phyloP scores from a whole-genome alignment of 495 filamentous ascomycete species.

The Jackrogersella minutella region DNA sequence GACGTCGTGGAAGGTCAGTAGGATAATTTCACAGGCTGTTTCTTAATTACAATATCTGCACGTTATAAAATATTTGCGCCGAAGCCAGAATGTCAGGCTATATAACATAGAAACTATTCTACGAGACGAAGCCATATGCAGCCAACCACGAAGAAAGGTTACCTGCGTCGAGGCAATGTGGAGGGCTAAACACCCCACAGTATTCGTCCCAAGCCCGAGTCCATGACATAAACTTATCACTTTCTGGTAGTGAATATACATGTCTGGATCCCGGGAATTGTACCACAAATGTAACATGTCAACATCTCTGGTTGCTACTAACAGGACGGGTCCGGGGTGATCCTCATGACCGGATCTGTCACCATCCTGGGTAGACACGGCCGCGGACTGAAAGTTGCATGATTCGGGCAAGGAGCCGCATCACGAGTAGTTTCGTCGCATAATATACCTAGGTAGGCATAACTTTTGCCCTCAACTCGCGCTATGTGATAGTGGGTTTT shows the following conservation, averaged over 20 bases:
- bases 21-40: slow-evolving; percentile 2
- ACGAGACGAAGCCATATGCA: slow-evolving; percentile 29
- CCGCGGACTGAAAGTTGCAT: slow-evolving; percentile 21
- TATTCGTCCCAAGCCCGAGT: slow-evolving; percentile 21
- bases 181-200: slow-evolving; percentile 10
- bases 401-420: slow-evolving; percentile 9
- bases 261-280: not conserved
- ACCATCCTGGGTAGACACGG: slow-evolving; percentile 22
- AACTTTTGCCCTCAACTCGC: not conserved
- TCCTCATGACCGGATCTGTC: slow-evolving; percentile 34
- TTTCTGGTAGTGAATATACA: not conserved
- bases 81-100: slow-evolving; percentile 11
- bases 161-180: slow-evolving; percentile 16
- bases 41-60: slow-evolving; percentile 7
- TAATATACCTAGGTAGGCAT: not conserved
- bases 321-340: slow-evolving; percentile 18
- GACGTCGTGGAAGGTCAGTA: not conserved
- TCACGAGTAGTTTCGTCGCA: not conserved
- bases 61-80: not conserved
- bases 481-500: too few species aligned
- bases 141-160: slow-evolving; percentile 23
- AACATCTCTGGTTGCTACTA: slow-evolving; percentile 13
- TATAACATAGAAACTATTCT: not conserved
- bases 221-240: not conserved
- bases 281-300: slow-evolving; percentile 22